Percentiles rank a stretch among this genome's conserved stretches.
Evolutionary conservation across 805 yeast genomes (phyloP).

Genomic region (Candida lessepsii): DNA sequence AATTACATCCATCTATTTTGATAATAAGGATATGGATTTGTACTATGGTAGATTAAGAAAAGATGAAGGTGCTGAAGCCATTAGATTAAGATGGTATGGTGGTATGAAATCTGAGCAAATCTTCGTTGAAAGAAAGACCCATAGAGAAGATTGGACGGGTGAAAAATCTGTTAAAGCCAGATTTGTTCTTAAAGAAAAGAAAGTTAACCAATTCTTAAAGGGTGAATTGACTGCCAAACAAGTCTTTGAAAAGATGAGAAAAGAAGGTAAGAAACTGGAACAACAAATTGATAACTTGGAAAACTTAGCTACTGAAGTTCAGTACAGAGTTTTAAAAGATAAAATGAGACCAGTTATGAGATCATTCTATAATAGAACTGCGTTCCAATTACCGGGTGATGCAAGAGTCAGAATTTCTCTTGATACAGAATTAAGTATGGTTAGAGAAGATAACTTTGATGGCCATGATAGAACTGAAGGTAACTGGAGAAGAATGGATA

Average conservation of each 20-base stretch:
- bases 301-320: slow-evolving; percentile 89
- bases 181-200: slow-evolving; percentile 86
- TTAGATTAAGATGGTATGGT: slow-evolving; percentile 98
- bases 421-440: slow-evolving; percentile 96
- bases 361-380: slow-evolving; percentile 96
- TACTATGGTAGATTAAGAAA: slow-evolving; percentile 93
- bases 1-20: slow-evolving; percentile 94
- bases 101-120: slow-evolving; percentile 92
- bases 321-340: slow-evolving; percentile 81
- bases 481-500: slow-evolving; percentile 98
- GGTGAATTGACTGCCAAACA: slow-evolving; percentile 87
- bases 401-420: slow-evolving; percentile 98
- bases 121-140: slow-evolving; percentile 96
- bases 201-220: slow-evolving; percentile 77
- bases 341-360: slow-evolving; percentile 91
- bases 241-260: slow-evolving; percentile 88
- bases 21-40: slow-evolving; percentile 82
- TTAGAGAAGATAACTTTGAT: slow-evolving; percentile 95
- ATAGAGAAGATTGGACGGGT: slow-evolving; percentile 99
- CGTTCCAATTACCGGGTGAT: slow-evolving; percentile 98
- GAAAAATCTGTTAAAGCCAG: slow-evolving; percentile 99
- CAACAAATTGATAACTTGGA: slow-evolving; percentile 91
- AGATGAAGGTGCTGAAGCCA: slow-evolving; percentile 99
- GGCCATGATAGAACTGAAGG: slow-evolving; percentile 85
- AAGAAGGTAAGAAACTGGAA: slow-evolving; percentile 82